These are phyloP conservation scores for Paramecium caudatum DNA, from an alignment of 73 alveolate genomes.

Conservation along the genomic window DNA sequence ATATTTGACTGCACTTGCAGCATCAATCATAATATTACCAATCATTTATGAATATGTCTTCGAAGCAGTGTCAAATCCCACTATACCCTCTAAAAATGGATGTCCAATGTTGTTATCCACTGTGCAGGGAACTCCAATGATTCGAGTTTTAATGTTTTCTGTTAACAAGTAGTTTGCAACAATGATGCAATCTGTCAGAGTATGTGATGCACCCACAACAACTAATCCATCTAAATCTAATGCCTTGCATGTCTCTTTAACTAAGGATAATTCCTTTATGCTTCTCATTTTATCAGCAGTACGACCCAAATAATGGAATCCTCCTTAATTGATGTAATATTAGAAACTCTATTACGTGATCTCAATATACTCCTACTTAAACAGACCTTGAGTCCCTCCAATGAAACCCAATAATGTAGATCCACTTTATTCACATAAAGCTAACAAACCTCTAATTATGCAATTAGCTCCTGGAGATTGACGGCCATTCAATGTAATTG, in stretches of 20 bases:
- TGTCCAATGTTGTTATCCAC: slow-evolving; percentile 89
- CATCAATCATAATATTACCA: slow-evolving; percentile 88
- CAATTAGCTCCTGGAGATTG: slow-evolving; percentile 88
- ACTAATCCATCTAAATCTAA: slow-evolving; percentile 88
- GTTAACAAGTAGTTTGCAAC: slow-evolving; percentile 88
- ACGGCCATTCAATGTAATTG: slow-evolving; percentile 83
- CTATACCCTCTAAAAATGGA: slow-evolving; percentile 81
- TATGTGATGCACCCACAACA: slow-evolving; percentile 94
- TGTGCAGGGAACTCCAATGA: slow-evolving; percentile 91
- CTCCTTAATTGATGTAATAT: slow-evolving; percentile 85
- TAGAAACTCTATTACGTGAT: slow-evolving; percentile 79
- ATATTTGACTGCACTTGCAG: slow-evolving; percentile 93
- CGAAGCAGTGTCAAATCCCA: slow-evolving; percentile 93
- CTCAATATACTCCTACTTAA: slow-evolving; percentile 70
- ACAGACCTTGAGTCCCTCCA: slow-evolving; percentile 83
- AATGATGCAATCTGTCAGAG: slow-evolving; percentile 88
- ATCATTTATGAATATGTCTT: slow-evolving; percentile 90
- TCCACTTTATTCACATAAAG: slow-evolving; percentile 60
- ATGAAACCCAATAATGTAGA: slow-evolving; percentile 79
- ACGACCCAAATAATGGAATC: slow-evolving; percentile 84
- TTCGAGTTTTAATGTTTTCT: slow-evolving; percentile 81
- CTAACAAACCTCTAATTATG: slow-evolving; percentile 85
- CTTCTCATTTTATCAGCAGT: slow-evolving; percentile 80
- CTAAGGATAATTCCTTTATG: slow-evolving; percentile 54
- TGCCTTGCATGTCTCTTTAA: slow-evolving; percentile 69